Evolutionary conservation across 331 rosid genomes (phyloP).

Genomic region (Quercus phellos): DNA sequence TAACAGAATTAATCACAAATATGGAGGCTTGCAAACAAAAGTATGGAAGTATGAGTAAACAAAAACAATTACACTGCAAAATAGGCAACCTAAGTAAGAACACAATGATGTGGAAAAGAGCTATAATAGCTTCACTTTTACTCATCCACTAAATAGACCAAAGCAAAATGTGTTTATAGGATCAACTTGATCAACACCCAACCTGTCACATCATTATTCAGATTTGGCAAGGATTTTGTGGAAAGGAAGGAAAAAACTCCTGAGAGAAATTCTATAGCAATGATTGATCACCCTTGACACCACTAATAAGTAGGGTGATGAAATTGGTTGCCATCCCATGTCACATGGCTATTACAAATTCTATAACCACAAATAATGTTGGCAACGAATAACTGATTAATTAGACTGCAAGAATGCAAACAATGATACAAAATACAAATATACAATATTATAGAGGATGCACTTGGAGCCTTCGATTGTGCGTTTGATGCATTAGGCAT

Average conservation of each 20-base stretch:
- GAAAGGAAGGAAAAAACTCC: background rate
- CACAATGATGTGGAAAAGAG: background rate
- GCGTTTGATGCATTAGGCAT: too few relatives aligned
- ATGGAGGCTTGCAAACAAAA: background rate
- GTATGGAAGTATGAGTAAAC: background rate
- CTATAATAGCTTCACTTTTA: background rate
- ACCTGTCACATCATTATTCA: slow-evolving; percentile 1
- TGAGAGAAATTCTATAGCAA: background rate
- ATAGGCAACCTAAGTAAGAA: background rate
- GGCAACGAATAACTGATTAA: background rate
- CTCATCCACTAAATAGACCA: background rate
- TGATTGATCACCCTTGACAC: too few relatives aligned
- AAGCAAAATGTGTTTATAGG: background rate
- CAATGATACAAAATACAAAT: too few relatives aligned
- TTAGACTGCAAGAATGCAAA: background rate
- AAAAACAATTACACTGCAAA: background rate
- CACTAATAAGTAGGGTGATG: too few relatives aligned
- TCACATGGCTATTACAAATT: background rate
- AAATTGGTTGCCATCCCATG: background rate
- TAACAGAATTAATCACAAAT: background rate
- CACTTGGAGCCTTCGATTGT: too few relatives aligned
- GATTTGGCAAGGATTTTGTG: background rate
- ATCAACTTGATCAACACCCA: background rate
- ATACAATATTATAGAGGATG: background rate
- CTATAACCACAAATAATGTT: background rate